Evolutionary conservation across 345 rosid genomes (phyloP).

Genomic region (Kernera saxatilis): DNA sequence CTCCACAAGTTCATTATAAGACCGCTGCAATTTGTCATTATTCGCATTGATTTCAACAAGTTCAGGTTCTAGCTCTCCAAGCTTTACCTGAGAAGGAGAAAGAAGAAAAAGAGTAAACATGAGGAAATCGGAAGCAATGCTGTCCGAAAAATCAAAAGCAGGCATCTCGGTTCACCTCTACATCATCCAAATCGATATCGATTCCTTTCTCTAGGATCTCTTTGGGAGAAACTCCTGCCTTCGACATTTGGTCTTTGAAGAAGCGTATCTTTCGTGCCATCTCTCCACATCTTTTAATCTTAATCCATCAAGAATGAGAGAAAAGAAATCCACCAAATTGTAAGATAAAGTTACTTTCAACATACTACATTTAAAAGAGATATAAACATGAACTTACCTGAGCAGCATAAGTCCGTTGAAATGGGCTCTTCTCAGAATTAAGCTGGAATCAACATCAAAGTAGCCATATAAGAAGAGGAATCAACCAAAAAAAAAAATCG

Average conservation of each 20-base stretch:
- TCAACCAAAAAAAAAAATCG: not conserved
- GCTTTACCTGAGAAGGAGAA: slow-evolving; percentile 50
- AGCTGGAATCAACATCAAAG: slow-evolving; percentile 52
- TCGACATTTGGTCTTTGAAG: slow-evolving; percentile 79
- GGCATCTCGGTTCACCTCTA: slow-evolving; percentile 50
- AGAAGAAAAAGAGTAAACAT: slow-evolving; percentile 16
- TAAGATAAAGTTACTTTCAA: not conserved
- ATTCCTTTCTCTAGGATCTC: slow-evolving; percentile 38
- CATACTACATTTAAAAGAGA: not conserved
- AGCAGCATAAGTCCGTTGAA: slow-evolving; percentile 92
- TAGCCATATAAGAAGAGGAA: not conserved
- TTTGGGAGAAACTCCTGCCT: slow-evolving; percentile 65
- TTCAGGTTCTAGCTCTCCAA: slow-evolving; percentile 81
- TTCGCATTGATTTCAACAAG: slow-evolving; percentile 90
- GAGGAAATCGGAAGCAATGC: not conserved
- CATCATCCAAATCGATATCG: slow-evolving; percentile 77
- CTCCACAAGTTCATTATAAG: slow-evolving; percentile 87
- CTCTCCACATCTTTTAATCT: slow-evolving; percentile 94
- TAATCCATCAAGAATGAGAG: slow-evolving; percentile 13
- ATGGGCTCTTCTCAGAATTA: slow-evolving; percentile 85
- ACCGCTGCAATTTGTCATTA: slow-evolving; percentile 68
- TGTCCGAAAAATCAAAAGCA: not conserved
- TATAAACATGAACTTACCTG: slow-evolving; percentile 44
- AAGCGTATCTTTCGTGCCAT: slow-evolving; percentile 91
- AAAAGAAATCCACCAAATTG: not conserved